Base-by-base conservation (phyloP, 2,329 filamentous ascomycete species). In the Dendryphion nanum region DNA sequence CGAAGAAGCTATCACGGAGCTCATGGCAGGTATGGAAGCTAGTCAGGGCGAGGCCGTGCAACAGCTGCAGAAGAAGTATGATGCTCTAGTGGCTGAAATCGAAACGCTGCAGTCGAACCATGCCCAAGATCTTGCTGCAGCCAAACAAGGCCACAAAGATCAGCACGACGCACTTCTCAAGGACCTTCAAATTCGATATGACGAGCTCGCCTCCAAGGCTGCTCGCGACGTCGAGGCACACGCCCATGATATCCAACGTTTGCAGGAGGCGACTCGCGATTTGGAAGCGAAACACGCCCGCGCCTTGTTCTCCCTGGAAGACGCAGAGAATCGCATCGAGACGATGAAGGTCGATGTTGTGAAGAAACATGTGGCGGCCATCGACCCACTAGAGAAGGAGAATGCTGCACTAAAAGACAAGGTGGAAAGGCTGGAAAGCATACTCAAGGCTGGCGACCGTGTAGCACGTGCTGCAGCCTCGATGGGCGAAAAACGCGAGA, bases 311-410 rank as follows among this genome's bases (percentile, higher is more conserved):
- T 42, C 53, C 12, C 44, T 47, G 0, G 37, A 54, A 15, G 55
- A 60, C n/a, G 59, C 60, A 6, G 51, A 63, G 37, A 54, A 57
- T 33, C 44, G 51, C 13, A 62, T 66, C 26, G 62, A 66, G 37
- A 52, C 44, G 4, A 61, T 66, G 53, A 66, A 66, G 33, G 54
- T 44, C 19, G 55, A 64, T 20, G 62, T 66, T 0, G 62, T 66
- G 10, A 36, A 54, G 13, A 64, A 64, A 39, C 59, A 66, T 32
- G 41, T 66, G 4, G 62, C 62, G 7, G 50, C 50, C 8, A 51
- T 66, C 6, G 58, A 62, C 30, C 61, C 61, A 0, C 33, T 66
- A 4, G 57, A 66, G 30, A 60, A 58, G 30, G 55, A 64, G 19
- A 64, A 62, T 19, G 40, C 42, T 2, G 32, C 40, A 15, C 50